Evolutionary conservation across 1,284 basidiomycete genomes (phyloP), one percentile per base, ranked within the genome.

Genomic region (Apiotrichum siamense): DNA sequence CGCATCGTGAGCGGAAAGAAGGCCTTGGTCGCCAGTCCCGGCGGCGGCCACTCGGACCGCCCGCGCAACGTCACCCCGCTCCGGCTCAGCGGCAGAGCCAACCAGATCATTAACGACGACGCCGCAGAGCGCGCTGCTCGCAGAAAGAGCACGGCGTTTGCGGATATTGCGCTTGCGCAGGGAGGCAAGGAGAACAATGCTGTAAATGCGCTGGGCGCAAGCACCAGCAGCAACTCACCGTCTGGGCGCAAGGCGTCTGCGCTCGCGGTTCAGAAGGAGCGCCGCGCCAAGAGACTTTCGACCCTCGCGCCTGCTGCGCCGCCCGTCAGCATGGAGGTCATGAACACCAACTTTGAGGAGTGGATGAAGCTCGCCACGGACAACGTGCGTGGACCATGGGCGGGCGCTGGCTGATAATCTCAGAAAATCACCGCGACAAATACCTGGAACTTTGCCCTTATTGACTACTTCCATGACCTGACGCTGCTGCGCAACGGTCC

Each of bases 291-390:
- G 55, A 60, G 69, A 15, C 54, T 72, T 15, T 65, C 62, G 13
- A 62, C 67, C 3, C 65, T 70, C 4, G 62, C 54, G 9, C 63
- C 67, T 20, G n/a, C n/a, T n/a, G 53, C 54, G 7, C 60, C 64
- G 5, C 60, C 57, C 3, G 65, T 72, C 40, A 66, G 66, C 40
- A 73, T 85, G 60, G 87, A 91, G 62, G 82, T 89, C 27, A 87
- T 88, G 82, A 87, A 79, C 73, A 86, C 83, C 33, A 93, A 92
- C 64, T 93, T 86, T 67, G 94, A 98, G 70, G 92, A 98, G 70
- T 98, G 96, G 94, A 98, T 99, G 94, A 98, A 97, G 78, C 87
- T 98, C 83, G 93, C 93, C 2, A 97, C 94, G 7, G 96, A 97
- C 71, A 97, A 97, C 74, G 93, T 96, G 67, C 62, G 85, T 78